Evolutionary conservation across 225 moss, liverwort and hornwort species (phyloP).

Genomic region (Takakia lepidozioides): DNA sequence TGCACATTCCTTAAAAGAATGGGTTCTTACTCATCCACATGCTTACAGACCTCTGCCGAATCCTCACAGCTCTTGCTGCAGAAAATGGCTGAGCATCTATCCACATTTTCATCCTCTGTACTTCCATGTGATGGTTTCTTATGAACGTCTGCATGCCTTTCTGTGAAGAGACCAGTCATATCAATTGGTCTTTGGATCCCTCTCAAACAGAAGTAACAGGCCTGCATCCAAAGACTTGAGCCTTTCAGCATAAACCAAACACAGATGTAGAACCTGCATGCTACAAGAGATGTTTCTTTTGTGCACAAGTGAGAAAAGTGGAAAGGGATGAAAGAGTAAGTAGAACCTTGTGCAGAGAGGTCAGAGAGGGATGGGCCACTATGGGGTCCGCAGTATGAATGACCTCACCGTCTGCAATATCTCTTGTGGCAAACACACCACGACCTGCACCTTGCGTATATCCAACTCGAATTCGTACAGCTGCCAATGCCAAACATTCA

Average conservation of each 20-base stretch:
- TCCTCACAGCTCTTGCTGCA: constrained; percentile 35
- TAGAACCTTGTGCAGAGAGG: constrained; percentile 35
- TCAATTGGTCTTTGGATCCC: constrained; percentile 24
- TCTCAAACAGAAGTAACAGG: constrained; percentile 48
- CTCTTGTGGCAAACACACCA: constrained; percentile 66
- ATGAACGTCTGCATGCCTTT: too few relatives aligned
- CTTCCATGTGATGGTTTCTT: too few relatives aligned
- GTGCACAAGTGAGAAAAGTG: too few relatives aligned
- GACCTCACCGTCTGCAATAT: constrained; percentile 44
- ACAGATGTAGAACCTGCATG: too few relatives aligned
- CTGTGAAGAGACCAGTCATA: too few relatives aligned
- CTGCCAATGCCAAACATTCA: constrained; percentile 13
- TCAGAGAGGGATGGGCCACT: constrained; percentile 55
- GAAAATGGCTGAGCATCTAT: constrained; percentile 20
- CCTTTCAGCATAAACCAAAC: too few relatives aligned
- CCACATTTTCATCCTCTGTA: not conserved
- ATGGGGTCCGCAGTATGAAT: constrained; percentile 59
- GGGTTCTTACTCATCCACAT: not conserved
- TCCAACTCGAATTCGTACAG: constrained; percentile 35
- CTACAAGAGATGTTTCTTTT: too few relatives aligned
- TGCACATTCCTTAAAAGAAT: too few relatives aligned
- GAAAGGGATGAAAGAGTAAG: constrained; percentile 1
- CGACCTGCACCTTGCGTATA: constrained; percentile 56
- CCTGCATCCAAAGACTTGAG: constrained; percentile 10
- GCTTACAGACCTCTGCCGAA: constrained; percentile 34